Evolutionary conservation across 208 protist genomes (phyloP), one percentile per base, ranked within the genome.

Genomic region (Angomonas desouzai): DNA sequence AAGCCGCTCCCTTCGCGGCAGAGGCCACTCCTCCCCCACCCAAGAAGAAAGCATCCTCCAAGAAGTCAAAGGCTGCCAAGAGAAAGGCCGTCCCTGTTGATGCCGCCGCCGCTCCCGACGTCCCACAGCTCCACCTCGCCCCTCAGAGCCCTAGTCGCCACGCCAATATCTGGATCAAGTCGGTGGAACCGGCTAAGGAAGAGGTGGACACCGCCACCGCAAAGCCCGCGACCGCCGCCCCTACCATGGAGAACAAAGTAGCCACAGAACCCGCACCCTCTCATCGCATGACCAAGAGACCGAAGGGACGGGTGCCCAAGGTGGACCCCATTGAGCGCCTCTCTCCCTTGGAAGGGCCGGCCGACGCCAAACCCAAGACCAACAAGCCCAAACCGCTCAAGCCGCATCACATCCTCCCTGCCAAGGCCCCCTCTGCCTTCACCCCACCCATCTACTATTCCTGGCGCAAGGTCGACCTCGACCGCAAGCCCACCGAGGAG

Each of bases 361-460:
- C 13, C 36, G 9, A 40, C 9, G 9, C 9, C 36, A 40, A 40
- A 13, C 9, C 9, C 9, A 40, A 40, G 13, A 6, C 36, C 9
- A 40, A 40, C 36, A 40, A 40, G 36, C 6, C 36, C 36, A 40
- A 40, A 40, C 36, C 36, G 36, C 36, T 40, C 6, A 40, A 40
- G 36, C 36, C 36, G 13, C 36, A 40, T 13, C 36, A 40, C 9
- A 40, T 40, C 36, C 6, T 40, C 36, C 61, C 58, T 6, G 33
- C 36, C 36, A 51, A 6, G 20, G n/a, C 4, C 6, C 6, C 23
- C 25, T 16, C 51, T 4, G 7, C 32, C 29, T 30, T 43, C 18
- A 23, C 56, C 34, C 48, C 72, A 48, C 61, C 71, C 23, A 34
- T 79, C 36, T 79, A 79, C 70, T 77, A 70, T 62, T 62, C 70